phyloP scores from a whole-genome alignment of 768 basidiomycete species.

The Amanita pallidorosea region DNA sequence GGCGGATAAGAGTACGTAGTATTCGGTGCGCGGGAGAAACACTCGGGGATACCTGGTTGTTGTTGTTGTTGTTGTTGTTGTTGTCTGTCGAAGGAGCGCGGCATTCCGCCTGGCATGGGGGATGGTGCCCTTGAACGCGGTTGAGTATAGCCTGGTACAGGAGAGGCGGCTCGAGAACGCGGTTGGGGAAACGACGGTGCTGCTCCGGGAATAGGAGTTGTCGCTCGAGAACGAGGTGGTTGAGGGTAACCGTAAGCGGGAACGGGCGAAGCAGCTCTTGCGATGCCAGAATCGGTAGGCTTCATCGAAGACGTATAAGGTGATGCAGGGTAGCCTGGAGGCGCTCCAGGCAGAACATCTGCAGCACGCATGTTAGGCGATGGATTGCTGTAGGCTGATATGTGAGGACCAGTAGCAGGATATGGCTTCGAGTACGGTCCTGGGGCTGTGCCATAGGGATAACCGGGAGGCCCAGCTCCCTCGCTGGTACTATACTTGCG shows the following conservation, averaged over 20 bases:
- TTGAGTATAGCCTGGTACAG: background rate
- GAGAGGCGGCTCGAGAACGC: slow-evolving; percentile 10
- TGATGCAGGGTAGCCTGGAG: slow-evolving; percentile 22
- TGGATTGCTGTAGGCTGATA: slow-evolving; percentile 17
- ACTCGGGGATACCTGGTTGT: slow-evolving; percentile 54
- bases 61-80: slow-evolving; percentile 31
- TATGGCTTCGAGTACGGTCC: slow-evolving; percentile 10
- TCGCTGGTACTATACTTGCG: slow-evolving; percentile 36
- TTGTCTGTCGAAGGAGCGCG: slow-evolving; percentile 17
- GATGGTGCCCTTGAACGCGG: slow-evolving; percentile 35
- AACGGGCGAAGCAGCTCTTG: slow-evolving; percentile 32
- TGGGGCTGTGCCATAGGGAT: slow-evolving; percentile 10
- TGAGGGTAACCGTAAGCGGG: slow-evolving; percentile 50
- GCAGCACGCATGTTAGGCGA: slow-evolving; percentile 42
- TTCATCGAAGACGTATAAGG: slow-evolving; percentile 16
- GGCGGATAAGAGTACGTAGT: slow-evolving; percentile 54
- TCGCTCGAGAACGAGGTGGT: slow-evolving; percentile 29
- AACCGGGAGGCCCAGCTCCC: slow-evolving; percentile 22
- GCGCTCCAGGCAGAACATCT: slow-evolving; percentile 24
- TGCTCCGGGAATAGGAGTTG: slow-evolving; percentile 48
- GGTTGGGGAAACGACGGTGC: slow-evolving; percentile 28
- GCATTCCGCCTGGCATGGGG: slow-evolving; percentile 35
- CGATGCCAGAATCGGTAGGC: slow-evolving; percentile 21
- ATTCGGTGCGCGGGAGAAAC: slow-evolving; percentile 66
- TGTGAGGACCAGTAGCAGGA: slow-evolving; percentile 23